Percentiles rank a stretch among this genome's conserved stretches.
Evolutionary conservation across 148 eudicot species (phyloP).

Genomic region (Chenopodium berlandieri): DNA sequence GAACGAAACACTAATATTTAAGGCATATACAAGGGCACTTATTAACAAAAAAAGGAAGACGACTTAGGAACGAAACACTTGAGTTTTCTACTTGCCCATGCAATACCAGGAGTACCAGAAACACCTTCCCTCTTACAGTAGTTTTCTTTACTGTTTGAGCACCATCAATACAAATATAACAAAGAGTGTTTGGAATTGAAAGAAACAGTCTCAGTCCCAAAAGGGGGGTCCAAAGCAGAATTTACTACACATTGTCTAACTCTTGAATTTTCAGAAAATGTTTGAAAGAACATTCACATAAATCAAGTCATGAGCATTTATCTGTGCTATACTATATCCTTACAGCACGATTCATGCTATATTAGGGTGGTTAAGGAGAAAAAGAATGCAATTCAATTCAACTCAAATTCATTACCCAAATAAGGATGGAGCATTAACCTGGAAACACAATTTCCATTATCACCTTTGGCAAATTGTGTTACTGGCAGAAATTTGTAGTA

Average conservation of each 20-base stretch:
- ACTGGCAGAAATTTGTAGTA: conserved; percentile 2
- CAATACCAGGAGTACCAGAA: background rate
- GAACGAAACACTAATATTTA: background rate
- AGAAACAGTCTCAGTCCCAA: background rate
- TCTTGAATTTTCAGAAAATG: background rate
- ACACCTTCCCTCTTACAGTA: background rate
- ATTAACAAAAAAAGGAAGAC: background rate
- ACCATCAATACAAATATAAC: background rate
- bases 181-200: background rate
- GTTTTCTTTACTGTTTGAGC: background rate
- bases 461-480: background rate
- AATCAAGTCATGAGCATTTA: background rate
- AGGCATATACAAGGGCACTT: background rate
- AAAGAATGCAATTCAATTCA: background rate
- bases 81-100: background rate
- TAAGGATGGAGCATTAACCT: conserved; percentile 4
- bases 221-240: background rate
- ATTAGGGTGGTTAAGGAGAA: background rate
- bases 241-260: background rate
- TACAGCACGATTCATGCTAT: background rate
- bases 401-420: background rate
- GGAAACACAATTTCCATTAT: background rate
- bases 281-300: background rate
- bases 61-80: background rate
- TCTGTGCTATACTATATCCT: background rate